Conservation (phyloP, 2,329 filamentous ascomycete species). For the Aspergillus ochraceoroseus region DNA sequence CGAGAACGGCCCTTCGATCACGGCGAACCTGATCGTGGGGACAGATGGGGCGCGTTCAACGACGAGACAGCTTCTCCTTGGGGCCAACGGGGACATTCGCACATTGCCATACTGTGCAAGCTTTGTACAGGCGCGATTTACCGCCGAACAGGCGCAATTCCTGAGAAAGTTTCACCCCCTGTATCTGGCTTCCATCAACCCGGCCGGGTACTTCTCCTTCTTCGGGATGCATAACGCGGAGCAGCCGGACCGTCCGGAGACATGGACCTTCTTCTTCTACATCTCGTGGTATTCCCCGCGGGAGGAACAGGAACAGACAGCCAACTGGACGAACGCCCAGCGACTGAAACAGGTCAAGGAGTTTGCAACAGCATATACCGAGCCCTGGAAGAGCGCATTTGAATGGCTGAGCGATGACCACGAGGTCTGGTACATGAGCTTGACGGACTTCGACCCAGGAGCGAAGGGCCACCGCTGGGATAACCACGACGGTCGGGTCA, state of each 20-base stretch:
- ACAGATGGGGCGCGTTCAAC: constrained; percentile 27
- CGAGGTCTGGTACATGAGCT: constrained; percentile 18
- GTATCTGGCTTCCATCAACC: constrained; percentile 43
- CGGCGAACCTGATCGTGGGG: constrained; percentile 23
- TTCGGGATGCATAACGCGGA: constrained; percentile 37
- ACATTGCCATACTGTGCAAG: constrained; percentile 45
- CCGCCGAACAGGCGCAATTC: constrained; percentile 41
- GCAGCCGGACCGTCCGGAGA: constrained; percentile 25
- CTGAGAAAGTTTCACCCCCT: constrained; percentile 46
- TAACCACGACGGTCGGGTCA: constrained; percentile 33
- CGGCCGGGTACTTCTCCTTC: constrained; percentile 44
- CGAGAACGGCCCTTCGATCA: constrained; percentile 18
- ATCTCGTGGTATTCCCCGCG: constrained; percentile 42
- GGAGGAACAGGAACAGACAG: constrained; percentile 35
- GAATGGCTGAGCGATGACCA: constrained; percentile 21
- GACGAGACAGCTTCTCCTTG: constrained; percentile 28
- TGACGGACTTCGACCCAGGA: constrained; percentile 19
- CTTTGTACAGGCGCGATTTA: constrained; percentile 44
- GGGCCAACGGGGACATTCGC: constrained; percentile 30
- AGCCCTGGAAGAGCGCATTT: constrained; percentile 43
- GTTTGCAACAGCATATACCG: constrained; percentile 37
- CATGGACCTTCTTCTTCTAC: constrained; percentile 44
- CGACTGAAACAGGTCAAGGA: constrained; percentile 37
- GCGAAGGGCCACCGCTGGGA: constrained; percentile 16
- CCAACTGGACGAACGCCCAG: constrained; percentile 17